phyloP scores from a whole-genome alignment of 768 basidiomycete species.

The Amanita molliuscula region DNA sequence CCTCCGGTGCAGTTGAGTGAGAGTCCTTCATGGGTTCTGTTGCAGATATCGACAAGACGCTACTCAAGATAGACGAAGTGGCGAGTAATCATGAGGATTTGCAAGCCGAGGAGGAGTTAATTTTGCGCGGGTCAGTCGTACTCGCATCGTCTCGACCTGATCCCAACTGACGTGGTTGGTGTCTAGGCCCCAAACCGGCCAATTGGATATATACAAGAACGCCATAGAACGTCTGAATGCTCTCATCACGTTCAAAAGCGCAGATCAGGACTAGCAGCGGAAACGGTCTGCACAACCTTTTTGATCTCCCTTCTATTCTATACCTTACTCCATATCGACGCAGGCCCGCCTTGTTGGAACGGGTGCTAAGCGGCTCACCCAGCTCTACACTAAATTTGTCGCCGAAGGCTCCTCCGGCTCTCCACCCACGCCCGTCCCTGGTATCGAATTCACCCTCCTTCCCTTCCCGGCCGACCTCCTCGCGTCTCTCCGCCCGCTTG shows the following conservation, averaged over 20 bases:
- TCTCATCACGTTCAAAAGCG: constrained; percentile 64
- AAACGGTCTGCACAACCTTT: constrained; percentile 30
- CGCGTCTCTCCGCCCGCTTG: constrained; percentile 48
- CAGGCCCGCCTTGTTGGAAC: constrained; percentile 72
- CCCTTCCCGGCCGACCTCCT: constrained; percentile 48
- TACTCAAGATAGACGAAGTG: constrained; percentile 71
- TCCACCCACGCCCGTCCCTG: constrained; percentile 41
- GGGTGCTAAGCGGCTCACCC: constrained; percentile 72
- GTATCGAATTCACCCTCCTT: constrained; percentile 40
- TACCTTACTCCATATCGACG: neutral
- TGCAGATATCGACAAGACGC: constrained; percentile 71
- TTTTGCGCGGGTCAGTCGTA: constrained; percentile 60
- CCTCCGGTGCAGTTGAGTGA: neutral
- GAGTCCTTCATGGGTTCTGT: neutral
- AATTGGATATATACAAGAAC: constrained; percentile 57
- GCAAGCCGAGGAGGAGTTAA: constrained; percentile 68
- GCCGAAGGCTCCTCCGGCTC: constrained; percentile 76
- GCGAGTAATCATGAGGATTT: constrained; percentile 67
- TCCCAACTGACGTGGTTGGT: constrained; percentile 1
- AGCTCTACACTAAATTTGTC: constrained; percentile 80
- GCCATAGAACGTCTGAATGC: constrained; percentile 72
- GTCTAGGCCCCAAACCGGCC: constrained; percentile 57
- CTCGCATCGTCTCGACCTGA: neutral
- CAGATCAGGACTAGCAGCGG: constrained; percentile 43
- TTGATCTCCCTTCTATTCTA: neutral